Percentiles rank a stretch among this genome's conserved stretches.
Evolutionary conservation across 768 basidiomycete genomes (phyloP).

Genomic region (Lentinus tigrinus): DNA sequence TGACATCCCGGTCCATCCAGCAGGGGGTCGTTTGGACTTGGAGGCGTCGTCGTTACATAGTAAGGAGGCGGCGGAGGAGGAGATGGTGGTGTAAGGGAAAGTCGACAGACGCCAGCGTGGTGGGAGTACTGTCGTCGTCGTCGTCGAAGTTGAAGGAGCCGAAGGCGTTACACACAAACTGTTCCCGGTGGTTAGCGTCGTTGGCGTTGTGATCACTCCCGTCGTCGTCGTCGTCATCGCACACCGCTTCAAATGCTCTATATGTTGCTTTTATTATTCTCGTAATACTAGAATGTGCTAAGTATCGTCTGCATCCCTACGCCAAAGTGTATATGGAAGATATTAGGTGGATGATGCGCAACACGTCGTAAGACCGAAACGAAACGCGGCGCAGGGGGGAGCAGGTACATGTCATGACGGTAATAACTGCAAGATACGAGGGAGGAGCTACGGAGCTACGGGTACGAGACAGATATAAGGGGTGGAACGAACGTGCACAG

Average conservation of each 20-base stretch:
- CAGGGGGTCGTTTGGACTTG: no score
- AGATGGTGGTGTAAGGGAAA: no score
- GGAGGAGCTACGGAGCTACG: no score
- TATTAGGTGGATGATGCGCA: conserved; percentile 4
- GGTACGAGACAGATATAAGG: no score
- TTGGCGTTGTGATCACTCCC: background rate
- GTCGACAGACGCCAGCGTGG: no score
- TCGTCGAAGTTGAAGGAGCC: no score
- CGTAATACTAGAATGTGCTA: conserved; percentile 18
- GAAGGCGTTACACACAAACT: background rate
- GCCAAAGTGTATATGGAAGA: conserved; percentile 9
- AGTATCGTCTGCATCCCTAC: conserved; percentile 15
- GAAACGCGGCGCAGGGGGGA: conserved; percentile 2
- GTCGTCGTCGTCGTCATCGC: background rate
- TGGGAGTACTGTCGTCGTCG: no score
- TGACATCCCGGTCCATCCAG: no score
- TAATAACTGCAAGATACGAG: background rate
- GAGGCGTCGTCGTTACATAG: no score
- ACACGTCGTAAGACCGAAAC: conserved; percentile 8
- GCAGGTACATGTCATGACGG: conserved; percentile 12
- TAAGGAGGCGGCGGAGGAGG: no score
- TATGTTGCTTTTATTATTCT: conserved; percentile 16
- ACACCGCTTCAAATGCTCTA: no score
- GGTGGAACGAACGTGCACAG: conserved; percentile 18
- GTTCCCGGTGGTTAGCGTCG: no score